Conservation (phyloP, 352 stramenopile species). For the Phytophthora ramorum region DNA sequence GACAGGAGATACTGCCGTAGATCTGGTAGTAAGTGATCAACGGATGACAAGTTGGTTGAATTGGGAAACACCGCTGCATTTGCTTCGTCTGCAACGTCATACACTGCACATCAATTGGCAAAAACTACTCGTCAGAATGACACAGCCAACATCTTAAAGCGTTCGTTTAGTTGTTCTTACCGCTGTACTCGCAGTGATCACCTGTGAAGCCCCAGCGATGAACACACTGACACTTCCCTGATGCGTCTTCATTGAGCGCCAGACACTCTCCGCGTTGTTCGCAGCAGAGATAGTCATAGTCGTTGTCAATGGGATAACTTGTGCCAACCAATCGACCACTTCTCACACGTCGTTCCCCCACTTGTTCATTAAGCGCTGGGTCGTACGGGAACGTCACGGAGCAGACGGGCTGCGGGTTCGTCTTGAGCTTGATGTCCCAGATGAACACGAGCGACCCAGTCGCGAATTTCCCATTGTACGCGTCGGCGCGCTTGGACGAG, state of each 20-base stretch:
- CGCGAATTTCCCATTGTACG: slow-evolving; percentile 54
- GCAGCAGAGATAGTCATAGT: slow-evolving; percentile 73
- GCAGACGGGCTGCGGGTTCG: slow-evolving; percentile 46
- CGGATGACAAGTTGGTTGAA: slow-evolving; percentile 38
- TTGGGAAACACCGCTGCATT: slow-evolving; percentile 55
- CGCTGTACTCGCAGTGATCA: slow-evolving; percentile 69
- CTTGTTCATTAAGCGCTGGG: slow-evolving; percentile 59
- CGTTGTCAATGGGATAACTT: slow-evolving; percentile 77
- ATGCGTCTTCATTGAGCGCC: slow-evolving; percentile 61
- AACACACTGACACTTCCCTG: slow-evolving; percentile 68
- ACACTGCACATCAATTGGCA: slow-evolving; percentile 43
- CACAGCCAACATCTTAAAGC: not conserved
- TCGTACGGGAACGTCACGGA: slow-evolving; percentile 70
- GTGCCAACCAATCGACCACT: slow-evolving; percentile 66
- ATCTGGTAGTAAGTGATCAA: slow-evolving; percentile 53
- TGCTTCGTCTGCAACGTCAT: slow-evolving; percentile 55
- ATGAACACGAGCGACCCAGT: slow-evolving; percentile 68
- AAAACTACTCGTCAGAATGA: not conserved
- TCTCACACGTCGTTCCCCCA: slow-evolving; percentile 62
- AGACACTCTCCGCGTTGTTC: slow-evolving; percentile 63
- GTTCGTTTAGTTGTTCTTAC: slow-evolving; percentile 29
- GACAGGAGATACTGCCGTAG: slow-evolving; percentile 48
- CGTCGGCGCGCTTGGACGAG: slow-evolving; percentile 56
- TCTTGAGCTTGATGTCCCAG: slow-evolving; percentile 75
- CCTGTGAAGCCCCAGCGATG: slow-evolving; percentile 71